Base-by-base conservation (phyloP, 176 grass and related monocot species). In the Saccharum spontaneum region DNA sequence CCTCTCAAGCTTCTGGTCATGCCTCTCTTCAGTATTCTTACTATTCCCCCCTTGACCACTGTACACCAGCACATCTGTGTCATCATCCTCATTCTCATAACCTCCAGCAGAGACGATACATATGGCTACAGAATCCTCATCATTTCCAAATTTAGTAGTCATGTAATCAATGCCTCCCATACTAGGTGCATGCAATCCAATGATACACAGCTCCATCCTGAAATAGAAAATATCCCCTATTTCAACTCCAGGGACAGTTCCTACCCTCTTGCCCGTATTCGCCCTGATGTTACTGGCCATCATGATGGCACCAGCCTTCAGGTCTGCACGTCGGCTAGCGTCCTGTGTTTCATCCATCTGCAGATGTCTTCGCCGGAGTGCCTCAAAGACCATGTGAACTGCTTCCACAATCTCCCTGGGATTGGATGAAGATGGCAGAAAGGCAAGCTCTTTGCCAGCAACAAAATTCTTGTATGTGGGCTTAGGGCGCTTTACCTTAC, bases 221-320 rank as follows among this genome's bases (percentile, higher is more conserved):
- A 93, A 95, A 89, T 95, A 95, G 67, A 95, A 95, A 69, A 95
- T 95, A 88, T 95, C 93, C 3, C 93, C 93, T 76, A 95, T 90
- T 83, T 95, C 83, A 67, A 95, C 76, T 43, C 93, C 93, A n/a
- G 93, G 93, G 57, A 84, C 90, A 71, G 37, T 3, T 52, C 93
- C 93, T 60, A 92, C 45, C 49, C 68, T 85, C 80, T 87, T 95
- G 1, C 43, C 82, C 60, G 43, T 20, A 85, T 95, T 95, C 14
- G 85, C 93, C 90, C 85, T 90, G 66, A 95, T 93, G 83, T 87
- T 86, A 74, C 89, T 93, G 10, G 78, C 80, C 77, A 86, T 93
- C 93, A 95, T 92, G 75, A 95, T 95, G 67, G 84, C 86, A 0
- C 87, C 90, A 50, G 93, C 90, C 77, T 88, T 92, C 82, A 95